Evolutionary conservation across 2,329 filamentous ascomycete genomes (phyloP).

Genomic region (Trichoderma lentiforme): DNA sequence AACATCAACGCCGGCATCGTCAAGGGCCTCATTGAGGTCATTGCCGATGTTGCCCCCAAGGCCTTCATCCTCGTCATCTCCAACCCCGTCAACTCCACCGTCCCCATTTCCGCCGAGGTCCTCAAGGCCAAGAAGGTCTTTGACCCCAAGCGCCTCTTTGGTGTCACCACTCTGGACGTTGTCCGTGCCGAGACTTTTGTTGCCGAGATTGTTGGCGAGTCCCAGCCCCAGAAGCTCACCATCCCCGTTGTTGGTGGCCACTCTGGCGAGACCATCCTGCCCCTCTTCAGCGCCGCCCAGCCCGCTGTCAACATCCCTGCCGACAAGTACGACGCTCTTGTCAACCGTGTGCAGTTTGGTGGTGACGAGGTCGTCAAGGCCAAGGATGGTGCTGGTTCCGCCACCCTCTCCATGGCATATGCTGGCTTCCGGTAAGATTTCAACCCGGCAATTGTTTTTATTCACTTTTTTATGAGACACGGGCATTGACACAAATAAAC

Average conservation of each 20-base stretch:
- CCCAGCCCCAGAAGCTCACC: slow-evolving; percentile 75
- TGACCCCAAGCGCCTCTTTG: slow-evolving; percentile 92
- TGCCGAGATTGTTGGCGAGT: slow-evolving; percentile 76
- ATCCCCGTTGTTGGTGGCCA: slow-evolving; percentile 95
- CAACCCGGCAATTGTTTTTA: not conserved
- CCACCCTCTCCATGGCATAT: slow-evolving; percentile 91
- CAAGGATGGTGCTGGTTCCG: slow-evolving; percentile 87
- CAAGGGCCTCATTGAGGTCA: slow-evolving; percentile 83
- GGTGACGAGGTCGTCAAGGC: slow-evolving; percentile 96
- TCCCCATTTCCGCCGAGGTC: slow-evolving; percentile 95
- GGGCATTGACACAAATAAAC: not conserved
- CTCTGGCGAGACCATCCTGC: slow-evolving; percentile 97
- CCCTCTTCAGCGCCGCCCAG: slow-evolving; percentile 88
- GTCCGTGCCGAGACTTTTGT: slow-evolving; percentile 98
- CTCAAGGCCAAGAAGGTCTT: slow-evolving; percentile 92
- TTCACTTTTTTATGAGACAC: not conserved
- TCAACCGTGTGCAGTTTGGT: slow-evolving; percentile 96
- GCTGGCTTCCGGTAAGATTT: slow-evolving; percentile 78
- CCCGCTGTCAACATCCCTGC: slow-evolving; percentile 76
- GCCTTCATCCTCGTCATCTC: slow-evolving; percentile 96
- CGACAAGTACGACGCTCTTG: slow-evolving; percentile 85
- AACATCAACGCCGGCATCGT: slow-evolving; percentile 99
- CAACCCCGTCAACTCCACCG: slow-evolving; percentile 99
- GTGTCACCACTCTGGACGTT: slow-evolving; percentile 97
- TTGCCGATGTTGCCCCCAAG: slow-evolving; percentile 85